Conservation (phyloP, 2,329 filamentous ascomycete species). For the Penicillium oxalicum region DNA sequence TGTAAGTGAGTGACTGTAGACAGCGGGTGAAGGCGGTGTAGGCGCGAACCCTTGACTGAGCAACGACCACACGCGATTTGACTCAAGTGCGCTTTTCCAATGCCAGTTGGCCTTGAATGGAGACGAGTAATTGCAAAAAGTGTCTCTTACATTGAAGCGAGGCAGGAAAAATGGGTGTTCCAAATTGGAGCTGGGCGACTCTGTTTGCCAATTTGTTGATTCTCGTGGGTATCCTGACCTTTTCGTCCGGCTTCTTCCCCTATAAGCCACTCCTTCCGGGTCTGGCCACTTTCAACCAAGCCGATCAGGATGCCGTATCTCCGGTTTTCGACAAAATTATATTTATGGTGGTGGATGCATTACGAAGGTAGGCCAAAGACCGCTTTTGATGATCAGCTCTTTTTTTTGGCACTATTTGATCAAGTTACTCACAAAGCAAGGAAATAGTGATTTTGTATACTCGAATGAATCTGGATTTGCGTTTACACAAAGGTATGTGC, state of each 20-base stretch:
- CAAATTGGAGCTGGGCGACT: constrained; percentile 40
- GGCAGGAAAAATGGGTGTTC: constrained; percentile 17
- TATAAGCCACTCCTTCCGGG: constrained; percentile 93
- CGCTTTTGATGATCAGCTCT: neutral
- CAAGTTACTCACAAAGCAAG: constrained; percentile 9
- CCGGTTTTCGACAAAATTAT: constrained; percentile 81
- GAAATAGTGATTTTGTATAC: constrained; percentile 82
- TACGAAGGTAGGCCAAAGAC: constrained; percentile 61
- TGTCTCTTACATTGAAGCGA: neutral
- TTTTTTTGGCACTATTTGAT: neutral
- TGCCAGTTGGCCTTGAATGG: neutral
- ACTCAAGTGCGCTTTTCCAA: neutral
- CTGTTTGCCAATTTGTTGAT: constrained; percentile 69
- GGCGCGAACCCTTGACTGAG: constrained; percentile 5
- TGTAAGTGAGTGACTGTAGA: too few relatives aligned
- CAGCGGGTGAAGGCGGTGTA: constrained; percentile 14
- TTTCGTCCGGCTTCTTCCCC: constrained; percentile 91
- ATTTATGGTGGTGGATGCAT: constrained; percentile 96
- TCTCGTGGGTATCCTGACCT: constrained; percentile 66
- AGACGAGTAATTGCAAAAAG: neutral
- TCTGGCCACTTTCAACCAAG: constrained; percentile 59
- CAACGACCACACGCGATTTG: neutral
- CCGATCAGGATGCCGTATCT: constrained; percentile 47
- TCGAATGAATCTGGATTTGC: constrained; percentile 70
- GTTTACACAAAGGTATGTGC: constrained; percentile 72